Conservation (phyloP, 2,329 filamentous ascomycete genomes). For the Tolypocladium sp. region DNA sequence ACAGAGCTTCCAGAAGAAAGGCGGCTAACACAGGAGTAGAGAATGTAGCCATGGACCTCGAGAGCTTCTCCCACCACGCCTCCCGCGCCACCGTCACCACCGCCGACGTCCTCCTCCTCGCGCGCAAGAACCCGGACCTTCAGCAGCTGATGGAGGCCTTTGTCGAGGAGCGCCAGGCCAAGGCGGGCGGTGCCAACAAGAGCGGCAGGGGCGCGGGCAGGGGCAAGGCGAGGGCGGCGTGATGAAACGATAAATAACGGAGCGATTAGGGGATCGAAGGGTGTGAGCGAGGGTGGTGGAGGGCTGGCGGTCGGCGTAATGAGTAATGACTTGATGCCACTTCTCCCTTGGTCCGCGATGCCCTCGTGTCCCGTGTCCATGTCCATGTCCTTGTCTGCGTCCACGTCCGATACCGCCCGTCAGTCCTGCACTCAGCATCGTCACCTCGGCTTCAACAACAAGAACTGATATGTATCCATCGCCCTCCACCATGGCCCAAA, state of each 20-base stretch:
- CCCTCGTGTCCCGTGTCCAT: background rate
- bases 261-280: background rate
- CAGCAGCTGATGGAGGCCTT: slow-evolving; percentile 64
- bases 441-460: background rate
- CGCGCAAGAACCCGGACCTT: slow-evolving; percentile 78
- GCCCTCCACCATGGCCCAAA: background rate
- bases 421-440: background rate
- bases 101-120: slow-evolving; percentile 80
- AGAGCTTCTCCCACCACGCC: slow-evolving; percentile 61
- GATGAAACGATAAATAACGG: background rate
- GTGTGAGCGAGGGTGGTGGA: background rate
- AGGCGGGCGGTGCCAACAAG: background rate
- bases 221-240: background rate
- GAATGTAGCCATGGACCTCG: slow-evolving; percentile 46
- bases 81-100: slow-evolving; percentile 71
- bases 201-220: background rate
- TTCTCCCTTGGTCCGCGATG: background rate
- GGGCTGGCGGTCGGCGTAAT: background rate
- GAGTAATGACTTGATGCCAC: background rate
- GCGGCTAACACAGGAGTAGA: slow-evolving; percentile 24
- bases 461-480: background rate
- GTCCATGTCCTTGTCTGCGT: background rate
- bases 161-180: slow-evolving; percentile 47
- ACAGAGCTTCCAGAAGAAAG: too few relatives aligned
- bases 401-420: background rate